These are phyloP conservation scores for Phanerochaete sordida DNA, from an alignment of 768 basidiomycete genomes.

Conservation along the genomic window DNA sequence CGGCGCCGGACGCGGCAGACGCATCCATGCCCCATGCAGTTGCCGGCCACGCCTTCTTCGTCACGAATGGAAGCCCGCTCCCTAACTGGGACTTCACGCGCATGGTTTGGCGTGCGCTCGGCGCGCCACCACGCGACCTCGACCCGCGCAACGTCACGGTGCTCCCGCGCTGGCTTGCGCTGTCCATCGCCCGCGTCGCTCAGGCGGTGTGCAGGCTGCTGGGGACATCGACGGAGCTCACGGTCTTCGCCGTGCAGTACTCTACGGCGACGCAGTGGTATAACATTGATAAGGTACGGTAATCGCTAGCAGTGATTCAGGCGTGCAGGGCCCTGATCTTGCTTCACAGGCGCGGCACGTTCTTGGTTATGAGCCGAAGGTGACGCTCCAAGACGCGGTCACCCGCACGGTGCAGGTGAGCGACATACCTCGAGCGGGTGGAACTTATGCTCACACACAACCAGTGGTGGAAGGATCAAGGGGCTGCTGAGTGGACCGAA, in stretches of 20 bases:
- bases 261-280: constrained; percentile 40
- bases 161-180: constrained; percentile 31
- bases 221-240: constrained; percentile 43
- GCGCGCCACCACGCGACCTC: constrained; percentile 10
- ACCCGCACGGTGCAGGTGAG: constrained; percentile 29
- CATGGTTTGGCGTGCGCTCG: constrained; percentile 35
- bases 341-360: constrained; percentile 36
- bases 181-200: constrained; percentile 33
- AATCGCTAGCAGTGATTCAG: background rate
- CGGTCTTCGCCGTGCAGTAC: constrained; percentile 37
- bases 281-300: constrained; percentile 35
- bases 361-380: constrained; percentile 47
- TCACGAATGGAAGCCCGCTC: constrained; percentile 49
- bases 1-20: constrained; percentile 11
- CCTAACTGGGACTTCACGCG: constrained; percentile 49
- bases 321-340: background rate
- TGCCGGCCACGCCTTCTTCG: constrained; percentile 49
- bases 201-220: constrained; percentile 32
- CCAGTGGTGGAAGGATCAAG: too few species aligned
- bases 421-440: background rate
- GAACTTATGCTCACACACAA: too few species aligned
- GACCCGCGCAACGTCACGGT: constrained; percentile 19
- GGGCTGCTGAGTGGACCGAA: too few species aligned
- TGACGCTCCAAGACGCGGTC: constrained; percentile 46
- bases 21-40: constrained; percentile 27